These are phyloP conservation scores for Leishmania gerbilli DNA, from an alignment of 208 protist species.

Conservation along the genomic window DNA sequence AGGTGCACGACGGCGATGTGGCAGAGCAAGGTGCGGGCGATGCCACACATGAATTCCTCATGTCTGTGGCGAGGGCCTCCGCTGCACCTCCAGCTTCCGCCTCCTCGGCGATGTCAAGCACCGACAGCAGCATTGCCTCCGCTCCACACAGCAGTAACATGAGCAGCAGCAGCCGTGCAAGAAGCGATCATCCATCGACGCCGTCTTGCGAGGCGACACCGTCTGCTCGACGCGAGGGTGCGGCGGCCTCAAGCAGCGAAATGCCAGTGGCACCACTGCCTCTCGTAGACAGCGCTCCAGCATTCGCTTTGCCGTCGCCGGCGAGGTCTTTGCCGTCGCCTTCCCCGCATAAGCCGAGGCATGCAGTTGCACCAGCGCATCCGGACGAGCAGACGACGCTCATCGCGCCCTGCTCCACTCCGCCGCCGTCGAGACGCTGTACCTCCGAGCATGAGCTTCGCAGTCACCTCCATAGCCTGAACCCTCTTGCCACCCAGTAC, in stretches of 20 bases:
- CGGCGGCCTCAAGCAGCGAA: not conserved
- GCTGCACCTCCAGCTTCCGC: not conserved
- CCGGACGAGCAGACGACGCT: slow-evolving; percentile 1
- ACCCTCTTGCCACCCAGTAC: slow-evolving; percentile 16
- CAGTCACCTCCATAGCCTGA: slow-evolving; percentile 5
- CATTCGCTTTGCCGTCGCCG: not conserved
- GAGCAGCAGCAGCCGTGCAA: not conserved
- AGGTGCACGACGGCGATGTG: not conserved
- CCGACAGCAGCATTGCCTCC: not conserved
- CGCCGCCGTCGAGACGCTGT: slow-evolving; percentile 13
- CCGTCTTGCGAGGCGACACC: not conserved
- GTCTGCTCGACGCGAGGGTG: not conserved
- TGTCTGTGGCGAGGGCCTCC: not conserved
- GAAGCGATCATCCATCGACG: not conserved
- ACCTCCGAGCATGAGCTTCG: slow-evolving; percentile 19
- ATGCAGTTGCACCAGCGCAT: not conserved
- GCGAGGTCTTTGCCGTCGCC: not conserved
- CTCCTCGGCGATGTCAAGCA: not conserved
- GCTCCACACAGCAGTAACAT: not conserved
- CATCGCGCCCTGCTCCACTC: slow-evolving; percentile 8
- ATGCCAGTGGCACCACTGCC: not conserved
- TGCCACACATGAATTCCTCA: not conserved
- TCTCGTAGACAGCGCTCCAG: not conserved
- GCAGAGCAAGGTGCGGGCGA: not conserved
- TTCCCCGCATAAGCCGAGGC: not conserved